Percentiles rank a stretch among this genome's conserved stretches.
Evolutionary conservation across 768 basidiomycete species (phyloP).

Genomic region (Suillus plorans): DNA sequence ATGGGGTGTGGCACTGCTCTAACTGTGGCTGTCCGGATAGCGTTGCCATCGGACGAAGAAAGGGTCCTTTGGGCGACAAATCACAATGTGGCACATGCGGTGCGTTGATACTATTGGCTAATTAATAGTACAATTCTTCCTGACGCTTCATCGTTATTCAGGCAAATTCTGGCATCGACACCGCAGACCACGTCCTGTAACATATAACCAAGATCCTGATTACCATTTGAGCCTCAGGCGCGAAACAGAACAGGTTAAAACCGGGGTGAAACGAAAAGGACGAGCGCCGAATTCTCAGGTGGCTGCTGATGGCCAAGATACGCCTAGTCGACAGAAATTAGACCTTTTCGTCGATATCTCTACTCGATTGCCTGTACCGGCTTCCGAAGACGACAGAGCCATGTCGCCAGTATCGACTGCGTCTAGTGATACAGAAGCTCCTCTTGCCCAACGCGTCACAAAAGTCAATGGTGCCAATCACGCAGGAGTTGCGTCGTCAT

Average conservation of each 20-base stretch:
- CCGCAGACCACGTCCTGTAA: constrained; percentile 74
- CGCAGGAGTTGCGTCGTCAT: constrained; percentile 4
- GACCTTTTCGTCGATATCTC: constrained; percentile 38
- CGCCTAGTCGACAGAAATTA: constrained; percentile 44
- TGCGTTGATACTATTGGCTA: constrained; percentile 38
- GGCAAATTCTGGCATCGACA: constrained; percentile 92
- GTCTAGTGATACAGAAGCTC: constrained; percentile 73
- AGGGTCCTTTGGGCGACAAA: constrained; percentile 88
- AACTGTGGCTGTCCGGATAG: constrained; percentile 91
- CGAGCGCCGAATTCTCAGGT: constrained; percentile 24
- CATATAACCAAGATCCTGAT: constrained; percentile 75
- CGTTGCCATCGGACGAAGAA: constrained; percentile 81
- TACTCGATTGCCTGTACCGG: constrained; percentile 28
- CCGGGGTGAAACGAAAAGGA: constrained; percentile 51
- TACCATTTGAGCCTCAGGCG: constrained; percentile 59
- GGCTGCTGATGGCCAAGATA: constrained; percentile 46
- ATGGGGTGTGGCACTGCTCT: constrained; percentile 93
- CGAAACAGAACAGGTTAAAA: constrained; percentile 57
- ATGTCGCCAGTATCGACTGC: constrained; percentile 71
- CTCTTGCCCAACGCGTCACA: constrained; percentile 60
- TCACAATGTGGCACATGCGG: constrained; percentile 92
- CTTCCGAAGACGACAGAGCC: constrained; percentile 51
- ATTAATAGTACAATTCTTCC: constrained; percentile 6
- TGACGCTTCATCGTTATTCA: constrained; percentile 28
- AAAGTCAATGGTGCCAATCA: constrained; percentile 55